Percentiles rank a stretch among this genome's conserved stretches.
phyloP scores from a whole-genome alignment of 1,284 basidiomycete genomes.

The Quambalaria eucalypti region DNA sequence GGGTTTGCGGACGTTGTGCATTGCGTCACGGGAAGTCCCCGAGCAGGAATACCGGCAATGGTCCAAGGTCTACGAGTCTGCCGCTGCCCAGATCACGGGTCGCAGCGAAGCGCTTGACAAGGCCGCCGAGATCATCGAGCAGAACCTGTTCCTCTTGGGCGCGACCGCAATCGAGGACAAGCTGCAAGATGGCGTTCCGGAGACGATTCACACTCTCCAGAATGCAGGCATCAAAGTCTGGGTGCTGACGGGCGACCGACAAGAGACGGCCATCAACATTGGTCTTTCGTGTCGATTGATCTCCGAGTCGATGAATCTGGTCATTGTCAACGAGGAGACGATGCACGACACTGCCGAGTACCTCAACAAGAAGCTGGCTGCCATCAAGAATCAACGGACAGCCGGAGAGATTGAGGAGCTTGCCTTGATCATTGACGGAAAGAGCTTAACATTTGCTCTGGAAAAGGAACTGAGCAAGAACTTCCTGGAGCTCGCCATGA shows the following conservation, averaged over 20 bases:
- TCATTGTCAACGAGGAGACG: slow-evolving; percentile 81
- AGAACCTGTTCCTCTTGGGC: slow-evolving; percentile 80
- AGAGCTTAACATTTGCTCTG: slow-evolving; percentile 81
- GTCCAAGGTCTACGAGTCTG: slow-evolving; percentile 77
- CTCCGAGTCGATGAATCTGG: slow-evolving; percentile 96
- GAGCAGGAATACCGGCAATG: slow-evolving; percentile 85
- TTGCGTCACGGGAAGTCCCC: slow-evolving; percentile 83
- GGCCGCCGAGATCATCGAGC: slow-evolving; percentile 91
- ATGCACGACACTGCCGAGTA: slow-evolving; percentile 74
- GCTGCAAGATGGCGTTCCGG: slow-evolving; percentile 94
- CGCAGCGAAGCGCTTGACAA: slow-evolving; percentile 86
- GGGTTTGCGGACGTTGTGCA: slow-evolving; percentile 88
- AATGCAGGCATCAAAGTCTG: slow-evolving; percentile 98
- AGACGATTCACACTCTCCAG: slow-evolving; percentile 93
- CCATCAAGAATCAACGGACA: slow-evolving; percentile 83
- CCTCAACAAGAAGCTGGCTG: slow-evolving; percentile 73
- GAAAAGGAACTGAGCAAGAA: slow-evolving; percentile 81
- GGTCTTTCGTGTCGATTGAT: slow-evolving; percentile 93
- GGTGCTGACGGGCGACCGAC: slow-evolving; percentile 94
- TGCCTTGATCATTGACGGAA: slow-evolving; percentile 91
- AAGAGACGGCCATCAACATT: slow-evolving; percentile 99
- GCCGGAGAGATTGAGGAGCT: slow-evolving; percentile 88
- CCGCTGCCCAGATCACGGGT: slow-evolving; percentile 82
- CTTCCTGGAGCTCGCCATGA: slow-evolving; percentile 88
- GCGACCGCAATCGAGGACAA: slow-evolving; percentile 99